Conservation (phyloP, 2,329 filamentous ascomycete species). For the Oidium heveae region DNA sequence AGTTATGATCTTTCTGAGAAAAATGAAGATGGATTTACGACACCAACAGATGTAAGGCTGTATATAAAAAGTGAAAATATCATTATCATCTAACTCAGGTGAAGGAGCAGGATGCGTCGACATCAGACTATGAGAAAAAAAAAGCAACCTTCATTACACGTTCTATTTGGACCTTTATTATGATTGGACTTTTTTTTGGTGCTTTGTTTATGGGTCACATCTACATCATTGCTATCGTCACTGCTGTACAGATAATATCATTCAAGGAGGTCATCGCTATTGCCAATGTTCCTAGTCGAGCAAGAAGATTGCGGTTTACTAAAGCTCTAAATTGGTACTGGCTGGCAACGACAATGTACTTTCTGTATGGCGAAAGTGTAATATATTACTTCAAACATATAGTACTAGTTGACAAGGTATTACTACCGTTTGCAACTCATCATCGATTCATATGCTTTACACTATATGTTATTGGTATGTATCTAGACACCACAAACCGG, state of each 20-base stretch:
- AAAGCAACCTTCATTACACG: slow-evolving; percentile 93
- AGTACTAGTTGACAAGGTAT: slow-evolving; percentile 74
- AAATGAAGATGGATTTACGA: slow-evolving; percentile 13
- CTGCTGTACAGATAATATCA: slow-evolving; percentile 79
- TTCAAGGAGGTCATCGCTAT: slow-evolving; percentile 99
- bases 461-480: slow-evolving; percentile 80
- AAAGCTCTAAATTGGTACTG: slow-evolving; percentile 99
- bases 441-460: slow-evolving; percentile 97
- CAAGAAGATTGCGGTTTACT: slow-evolving; percentile 73
- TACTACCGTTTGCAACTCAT: slow-evolving; percentile 84
- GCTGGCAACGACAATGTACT: slow-evolving; percentile 97
- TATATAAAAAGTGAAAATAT: neutral
- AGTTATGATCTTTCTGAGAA: slow-evolving; percentile 11
- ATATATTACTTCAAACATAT: slow-evolving; percentile 99
- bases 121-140: slow-evolving; percentile 86
- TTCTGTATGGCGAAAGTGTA: slow-evolving; percentile 91
- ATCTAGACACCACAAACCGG: neutral
- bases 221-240: slow-evolving; percentile 85
- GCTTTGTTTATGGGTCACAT: slow-evolving; percentile 91
- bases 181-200: slow-evolving; percentile 83
- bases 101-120: slow-evolving; percentile 9
- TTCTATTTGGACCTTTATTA: slow-evolving; percentile 93
- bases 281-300: slow-evolving; percentile 75
- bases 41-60: slow-evolving; percentile 16
- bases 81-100: neutral